Evolutionary conservation across 495 filamentous ascomycete species (phyloP), one percentile per base, ranked within the genome.

Genomic region (Hyaloscypha variabilis): DNA sequence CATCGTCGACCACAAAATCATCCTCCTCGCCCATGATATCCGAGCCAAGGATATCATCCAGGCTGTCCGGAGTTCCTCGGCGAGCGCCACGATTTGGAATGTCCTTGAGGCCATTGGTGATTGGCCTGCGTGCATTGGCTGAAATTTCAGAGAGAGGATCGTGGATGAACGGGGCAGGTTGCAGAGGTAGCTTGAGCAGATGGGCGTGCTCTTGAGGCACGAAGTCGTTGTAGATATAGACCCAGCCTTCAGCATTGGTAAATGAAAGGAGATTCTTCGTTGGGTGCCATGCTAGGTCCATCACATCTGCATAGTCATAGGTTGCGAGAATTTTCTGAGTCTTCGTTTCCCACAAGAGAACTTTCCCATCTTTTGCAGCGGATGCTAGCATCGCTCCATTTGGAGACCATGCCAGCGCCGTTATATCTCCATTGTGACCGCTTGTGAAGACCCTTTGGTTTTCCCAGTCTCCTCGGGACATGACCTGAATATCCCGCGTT

Each of bases 1-100:
- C 95, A 69, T 99, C 95, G 75, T 99, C 94, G 1, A 90, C 88
- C 2, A 99, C 89, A 72, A 97, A 99, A 69, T 90, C 93, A 34
- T 90, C 90, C 68, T 90, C 78, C 26, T 80, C 77, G 5, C 62
- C 71, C 68, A 73, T 71, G 23, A 71, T 62, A 59, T 71, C 71
- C 11, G 68, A 77, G 42, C 82, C 85, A 56, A 91, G 76, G 28
- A 90, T 76, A 36, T 84, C 82, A 58, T 81, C 82, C 36, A 85
- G 73, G 62, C 78, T 82, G 51, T 78, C 82, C 14, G 74, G 62
- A 62, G 81, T 74, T 60, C 77, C 74, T 75, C 78, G 63, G 66
- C 77, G 63, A 31, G 42, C 66, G 26, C 59, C 63, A 30, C 77
- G 72, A 25, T 72, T 72, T n/a, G 78, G 73, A 25, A 77, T 68